Evolutionary conservation across 768 basidiomycete species (phyloP), one percentile per base, ranked within the genome.

Genomic region (Pholiota microspora): DNA sequence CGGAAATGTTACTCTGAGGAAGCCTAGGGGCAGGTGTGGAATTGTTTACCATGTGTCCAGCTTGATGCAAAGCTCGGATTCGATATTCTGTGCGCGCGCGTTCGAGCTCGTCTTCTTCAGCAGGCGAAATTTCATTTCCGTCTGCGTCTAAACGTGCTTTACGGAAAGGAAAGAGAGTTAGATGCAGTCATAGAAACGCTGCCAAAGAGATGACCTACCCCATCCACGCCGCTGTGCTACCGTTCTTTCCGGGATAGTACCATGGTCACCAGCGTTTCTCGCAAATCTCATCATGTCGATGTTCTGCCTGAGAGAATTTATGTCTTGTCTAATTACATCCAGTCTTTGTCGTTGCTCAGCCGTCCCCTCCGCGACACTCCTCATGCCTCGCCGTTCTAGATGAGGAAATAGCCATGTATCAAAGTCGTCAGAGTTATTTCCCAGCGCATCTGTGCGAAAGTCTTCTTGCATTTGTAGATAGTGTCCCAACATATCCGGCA

Each of bases 121-220:
- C 82, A 0, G 78, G 76, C 2, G 83, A 73, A 53, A 86, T 78
- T 63, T 86, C 84, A 56, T 87, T 80, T 0, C 86, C 86, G 62
- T 87, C 83, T 2, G 76, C 61, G 65, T 81, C 78, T 45, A 81
- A 73, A 32, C 78, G 76, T 31, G 77, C 79, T 79, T 45, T 18
- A 31, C 16, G 23, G 23, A 57, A 32, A 59, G 24, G 49, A 32
- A 40, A 38, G 35, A 55, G 51, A 28, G 18, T 31, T 12, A 34
- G 18, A 51, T 21, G 3, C 21, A 27, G n/a, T 31, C 44, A 32
- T 42, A 25, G 34, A 47, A 47, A 42, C 44, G 24, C 34, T 40
- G 54, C 29, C 29, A 58, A 47, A 38, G 23, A 27, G 45, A 53
- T 52, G 23, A 65, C 76, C 57, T 61, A 80, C 79, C 76, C 79